phyloP scores from a whole-genome alignment of 2,329 filamentous ascomycete genomes.

The Aspergillus ochraceoroseus region DNA sequence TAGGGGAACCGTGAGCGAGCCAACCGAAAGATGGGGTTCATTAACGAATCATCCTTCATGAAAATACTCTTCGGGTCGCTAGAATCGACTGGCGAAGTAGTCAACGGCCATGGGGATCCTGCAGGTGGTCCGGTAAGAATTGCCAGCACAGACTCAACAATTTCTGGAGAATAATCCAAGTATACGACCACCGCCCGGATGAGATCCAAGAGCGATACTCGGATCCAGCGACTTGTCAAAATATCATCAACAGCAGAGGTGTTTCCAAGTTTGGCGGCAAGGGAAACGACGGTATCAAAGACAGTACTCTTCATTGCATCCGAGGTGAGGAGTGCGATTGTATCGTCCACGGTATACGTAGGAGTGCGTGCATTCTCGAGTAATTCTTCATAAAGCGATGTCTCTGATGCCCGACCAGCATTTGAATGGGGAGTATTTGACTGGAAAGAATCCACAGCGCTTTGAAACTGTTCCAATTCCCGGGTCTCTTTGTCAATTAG shows the following conservation, averaged over 20 bases:
- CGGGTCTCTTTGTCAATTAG: constrained; percentile 56
- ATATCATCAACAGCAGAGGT: constrained; percentile 49
- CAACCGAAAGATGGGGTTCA: constrained; percentile 59
- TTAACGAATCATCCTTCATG: constrained; percentile 53
- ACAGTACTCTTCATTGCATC: constrained; percentile 45
- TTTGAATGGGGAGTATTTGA: constrained; percentile 34
- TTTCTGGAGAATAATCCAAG: constrained; percentile 67
- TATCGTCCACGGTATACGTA: constrained; percentile 42
- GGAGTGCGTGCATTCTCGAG: constrained; percentile 44
- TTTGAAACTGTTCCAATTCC: constrained; percentile 42
- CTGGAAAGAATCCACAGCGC: constrained; percentile 40
- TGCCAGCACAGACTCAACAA: constrained; percentile 62
- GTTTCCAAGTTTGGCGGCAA: constrained; percentile 45
- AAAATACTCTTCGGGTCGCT: constrained; percentile 49
- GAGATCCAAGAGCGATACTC: constrained; percentile 63
- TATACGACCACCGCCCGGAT: constrained; percentile 62
- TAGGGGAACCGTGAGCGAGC: constrained; percentile 77
- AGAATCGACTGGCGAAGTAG: constrained; percentile 17
- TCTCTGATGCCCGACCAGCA: constrained; percentile 31
- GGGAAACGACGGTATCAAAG: constrained; percentile 46
- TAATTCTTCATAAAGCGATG: constrained; percentile 46
- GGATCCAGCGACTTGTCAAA: constrained; percentile 59
- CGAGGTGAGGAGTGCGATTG: constrained; percentile 46
- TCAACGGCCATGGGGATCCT: constrained; percentile 20
- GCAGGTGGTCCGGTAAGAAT: constrained; percentile 51